Evolutionary conservation across 352 stramenopile genomes (phyloP).

Genomic region (Phytophthora melonis): DNA sequence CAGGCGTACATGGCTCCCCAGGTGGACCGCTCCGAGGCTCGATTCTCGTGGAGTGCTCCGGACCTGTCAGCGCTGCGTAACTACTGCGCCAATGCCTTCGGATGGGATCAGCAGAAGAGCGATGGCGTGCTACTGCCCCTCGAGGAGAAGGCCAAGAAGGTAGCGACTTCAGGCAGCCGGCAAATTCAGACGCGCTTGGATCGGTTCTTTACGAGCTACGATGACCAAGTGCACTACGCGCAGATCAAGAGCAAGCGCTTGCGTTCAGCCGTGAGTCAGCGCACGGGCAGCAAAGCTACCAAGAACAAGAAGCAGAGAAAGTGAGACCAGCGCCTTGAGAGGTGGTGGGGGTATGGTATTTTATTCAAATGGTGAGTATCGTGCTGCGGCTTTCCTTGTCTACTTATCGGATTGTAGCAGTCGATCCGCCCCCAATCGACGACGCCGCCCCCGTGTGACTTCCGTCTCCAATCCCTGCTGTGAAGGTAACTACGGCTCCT

Average conservation of each 20-base stretch:
- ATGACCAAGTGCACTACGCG: slow-evolving; percentile 96
- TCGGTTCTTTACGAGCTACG: slow-evolving; percentile 96
- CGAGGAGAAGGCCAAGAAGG: slow-evolving; percentile 58
- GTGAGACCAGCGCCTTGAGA: slow-evolving; percentile 6
- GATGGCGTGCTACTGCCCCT: slow-evolving; percentile 93
- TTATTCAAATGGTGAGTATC: slow-evolving; percentile 22
- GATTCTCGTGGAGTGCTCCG: slow-evolving; percentile 95
- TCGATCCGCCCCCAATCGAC: slow-evolving; percentile 30
- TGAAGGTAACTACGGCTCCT: slow-evolving; percentile 21
- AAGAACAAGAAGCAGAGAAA: slow-evolving; percentile 35
- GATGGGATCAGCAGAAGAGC: slow-evolving; percentile 94
- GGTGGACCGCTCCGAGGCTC: slow-evolving; percentile 78
- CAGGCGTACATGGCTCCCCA: slow-evolving; percentile 95
- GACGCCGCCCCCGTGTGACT: slow-evolving; percentile 23
- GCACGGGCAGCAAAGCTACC: slow-evolving; percentile 22
- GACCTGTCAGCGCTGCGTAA: slow-evolving; percentile 87
- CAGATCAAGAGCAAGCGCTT: slow-evolving; percentile 92
- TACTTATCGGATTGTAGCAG: slow-evolving; percentile 33
- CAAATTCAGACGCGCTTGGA: slow-evolving; percentile 94
- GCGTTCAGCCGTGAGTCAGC: slow-evolving; percentile 74
- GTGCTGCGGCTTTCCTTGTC: slow-evolving; percentile 6
- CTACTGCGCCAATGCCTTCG: slow-evolving; percentile 92
- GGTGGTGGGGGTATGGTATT: background rate
- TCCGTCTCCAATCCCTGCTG: slow-evolving; percentile 20
- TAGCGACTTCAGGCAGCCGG: slow-evolving; percentile 35